Base-by-base conservation (phyloP, 2,329 filamentous ascomycete species). In the Nothophaeocryptopus gaeumannii region DNA sequence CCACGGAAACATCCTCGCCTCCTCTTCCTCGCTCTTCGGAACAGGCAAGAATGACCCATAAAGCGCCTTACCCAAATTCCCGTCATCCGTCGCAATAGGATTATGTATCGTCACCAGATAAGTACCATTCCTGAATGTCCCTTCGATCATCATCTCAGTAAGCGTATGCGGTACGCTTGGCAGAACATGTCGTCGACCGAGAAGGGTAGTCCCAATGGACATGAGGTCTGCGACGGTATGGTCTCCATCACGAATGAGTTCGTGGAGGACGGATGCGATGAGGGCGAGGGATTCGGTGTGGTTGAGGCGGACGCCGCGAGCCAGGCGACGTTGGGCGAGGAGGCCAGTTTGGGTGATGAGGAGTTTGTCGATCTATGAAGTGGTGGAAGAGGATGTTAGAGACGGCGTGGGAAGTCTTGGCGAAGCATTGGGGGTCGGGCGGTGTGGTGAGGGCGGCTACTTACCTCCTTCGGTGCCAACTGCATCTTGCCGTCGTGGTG, bases 211-310 rank as follows among this genome's bases (percentile, higher is more conserved):
- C 61, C 92, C 92, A 56, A 96, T 81, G 54, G 83, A 77, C 91
- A 97, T 97, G 67, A 97, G 88, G 69, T 96, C 90, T 34, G 91
- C 86, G 46, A 97, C 92, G 11, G 81, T 87, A 74, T 96, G 89
- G 60, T 86, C 84, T 67, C 92, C 92, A 92, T 97, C 92, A 69
- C 92, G 91, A 69, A 97, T 95, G 63, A 96, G 85, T 80, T 97
- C 92, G 71, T 96, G 92, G 42, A 97, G 79, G 69, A 91, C 91
- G 67, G 82, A 90, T 55, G 91, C 85, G 64, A 96, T 95, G 59
- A 91, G 79, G 26, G 86, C 86, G 59, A 83, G 84, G 54, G 92
- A 89, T 76, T 97, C 92, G 30, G 86, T 79, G 74, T 96, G 89
- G 67, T 97, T 97, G 62, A 97, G 76, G 67, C 85, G 86, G 46